Evolutionary conservation across 768 basidiomycete genomes (phyloP).

Genomic region (Boletales sp.): DNA sequence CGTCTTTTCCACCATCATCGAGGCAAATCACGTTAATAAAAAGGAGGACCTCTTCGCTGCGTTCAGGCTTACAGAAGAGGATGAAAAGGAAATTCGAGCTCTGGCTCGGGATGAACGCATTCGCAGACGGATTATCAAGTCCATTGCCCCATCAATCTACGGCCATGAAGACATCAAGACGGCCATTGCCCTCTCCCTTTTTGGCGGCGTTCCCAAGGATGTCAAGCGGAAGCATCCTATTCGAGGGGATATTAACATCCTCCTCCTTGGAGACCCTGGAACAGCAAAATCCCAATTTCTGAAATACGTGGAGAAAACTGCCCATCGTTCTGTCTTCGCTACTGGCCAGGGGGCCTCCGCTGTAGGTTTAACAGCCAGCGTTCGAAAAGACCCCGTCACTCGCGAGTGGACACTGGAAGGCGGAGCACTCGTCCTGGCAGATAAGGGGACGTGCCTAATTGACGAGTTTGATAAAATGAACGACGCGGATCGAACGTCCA

Average conservation of each 20-base stretch:
- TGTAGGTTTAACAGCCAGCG: constrained; percentile 97
- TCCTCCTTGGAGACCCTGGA: constrained; percentile 95
- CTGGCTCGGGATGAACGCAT: constrained; percentile 92
- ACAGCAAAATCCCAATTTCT: constrained; percentile 99
- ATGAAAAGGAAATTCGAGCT: constrained; percentile 86
- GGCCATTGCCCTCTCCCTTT: constrained; percentile 90
- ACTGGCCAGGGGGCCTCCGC: constrained; percentile 98
- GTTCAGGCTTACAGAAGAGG: constrained; percentile 94
- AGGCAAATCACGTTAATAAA: constrained; percentile 98
- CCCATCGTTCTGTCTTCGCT: constrained; percentile 95
- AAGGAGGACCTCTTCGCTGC: constrained; percentile 99
- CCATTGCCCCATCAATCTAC: constrained; percentile 97
- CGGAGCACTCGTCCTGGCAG: constrained; percentile 95
- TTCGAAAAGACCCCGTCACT: constrained; percentile 97
- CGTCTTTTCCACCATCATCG: constrained; percentile 96
- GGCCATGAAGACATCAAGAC: constrained; percentile 99
- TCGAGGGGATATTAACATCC: constrained; percentile 96
- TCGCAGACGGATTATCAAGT: constrained; percentile 96
- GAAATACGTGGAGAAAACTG: constrained; percentile 99
- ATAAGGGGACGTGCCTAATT: constrained; percentile 96
- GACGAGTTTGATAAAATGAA: constrained; percentile 99
- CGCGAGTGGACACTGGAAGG: constrained; percentile 99
- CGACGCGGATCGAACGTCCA: constrained; percentile 94
- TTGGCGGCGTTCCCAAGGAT: constrained; percentile 92
- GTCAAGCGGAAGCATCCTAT: constrained; percentile 96